Evolutionary conservation across 2,329 filamentous ascomycete genomes (phyloP).

Genomic region (Phaeomoniella chlamydospora): DNA sequence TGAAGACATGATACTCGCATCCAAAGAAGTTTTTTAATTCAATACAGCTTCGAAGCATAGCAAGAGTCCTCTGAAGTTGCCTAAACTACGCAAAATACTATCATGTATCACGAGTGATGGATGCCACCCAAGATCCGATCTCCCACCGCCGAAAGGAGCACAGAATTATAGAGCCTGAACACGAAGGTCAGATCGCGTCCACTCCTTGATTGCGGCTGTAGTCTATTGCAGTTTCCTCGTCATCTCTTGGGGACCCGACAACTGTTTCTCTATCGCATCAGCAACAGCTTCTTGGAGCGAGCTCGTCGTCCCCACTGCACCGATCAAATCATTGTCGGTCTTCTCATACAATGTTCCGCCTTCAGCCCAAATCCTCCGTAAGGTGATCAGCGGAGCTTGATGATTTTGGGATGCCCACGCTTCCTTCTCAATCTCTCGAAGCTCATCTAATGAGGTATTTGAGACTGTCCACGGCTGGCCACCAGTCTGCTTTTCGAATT

Average conservation of each 20-base stretch:
- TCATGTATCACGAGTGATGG: too few species aligned
- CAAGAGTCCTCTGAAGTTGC: too few species aligned
- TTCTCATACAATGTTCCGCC: slow-evolving; percentile 57
- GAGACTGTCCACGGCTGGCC: slow-evolving; percentile 35
- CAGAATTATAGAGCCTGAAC: too few species aligned
- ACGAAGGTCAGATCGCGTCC: too few species aligned
- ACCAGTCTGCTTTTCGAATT: slow-evolving; percentile 53
- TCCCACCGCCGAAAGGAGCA: too few species aligned
- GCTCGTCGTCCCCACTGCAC: slow-evolving; percentile 7
- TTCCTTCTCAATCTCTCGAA: slow-evolving; percentile 43
- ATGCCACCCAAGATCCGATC: too few species aligned
- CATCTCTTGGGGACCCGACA: neutral
- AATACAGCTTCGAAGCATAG: too few species aligned
- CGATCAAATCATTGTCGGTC: slow-evolving; percentile 50
- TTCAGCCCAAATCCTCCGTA: slow-evolving; percentile 58
- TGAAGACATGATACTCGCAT: too few species aligned
- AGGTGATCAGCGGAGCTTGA: slow-evolving; percentile 39
- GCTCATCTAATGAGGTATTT: slow-evolving; percentile 36
- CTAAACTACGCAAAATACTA: too few species aligned
- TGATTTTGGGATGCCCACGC: slow-evolving; percentile 41
- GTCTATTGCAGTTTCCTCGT: neutral
- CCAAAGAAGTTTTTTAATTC: too few species aligned
- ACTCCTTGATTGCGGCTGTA: too few species aligned
- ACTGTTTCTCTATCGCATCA: neutral
- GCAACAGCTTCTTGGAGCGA: neutral